Base-by-base conservation (phyloP, 1,284 basidiomycete species). In the Puccinia novopanici region DNA sequence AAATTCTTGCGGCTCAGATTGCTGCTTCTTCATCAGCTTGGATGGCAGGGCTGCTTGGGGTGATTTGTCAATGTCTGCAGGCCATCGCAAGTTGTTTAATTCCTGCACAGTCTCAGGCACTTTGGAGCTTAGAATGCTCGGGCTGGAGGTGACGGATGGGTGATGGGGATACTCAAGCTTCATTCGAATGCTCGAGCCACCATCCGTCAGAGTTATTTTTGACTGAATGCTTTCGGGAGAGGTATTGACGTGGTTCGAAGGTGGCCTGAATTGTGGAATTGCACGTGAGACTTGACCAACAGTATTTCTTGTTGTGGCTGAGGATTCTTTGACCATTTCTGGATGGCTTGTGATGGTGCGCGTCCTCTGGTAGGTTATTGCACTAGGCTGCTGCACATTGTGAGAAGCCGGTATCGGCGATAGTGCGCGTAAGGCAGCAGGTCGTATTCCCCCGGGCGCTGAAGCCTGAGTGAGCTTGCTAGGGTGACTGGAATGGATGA, bases 221-320 rank as follows among this genome's bases (percentile, higher is more conserved):
- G 68, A 71, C 50, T 40, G 68, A n/a, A 34, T 10, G 30, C 68
- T 71, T 54, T 71, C 27, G 15, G 68, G 48, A 19, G 68, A 71
- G n/a, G 68, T 22, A 24, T 52, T n/a, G 19, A 30, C 6, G 50
- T 52, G 50, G 24, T 22, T 37, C 17, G 15, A 22, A n/a, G 24
- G 19, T 17, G 27, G 2, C 34, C 42, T 54, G 13, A 19, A 50
- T 2, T 8, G 27, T 40, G 34, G 24, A 13, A 13, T 48, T 15
- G 42, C 9, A 12, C 27, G 50, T 22, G 24, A n/a, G 27, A 17
- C 24, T 40, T n/a, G 22, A 24, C n/a, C 59, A 40, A 15, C 30
- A 30, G 24, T 40, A 34, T 19, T 63, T n/a, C 2, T 63, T 40
- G 22, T 1, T 17, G 67, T 27, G 48, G 30, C 40, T 4, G 45